A percentile compares a stretch with the other conserved stretches of the same genome.
These are phyloP conservation scores for Glycine latifolia DNA, from an alignment of 306 rosid genomes.

Conservation along the genomic window DNA sequence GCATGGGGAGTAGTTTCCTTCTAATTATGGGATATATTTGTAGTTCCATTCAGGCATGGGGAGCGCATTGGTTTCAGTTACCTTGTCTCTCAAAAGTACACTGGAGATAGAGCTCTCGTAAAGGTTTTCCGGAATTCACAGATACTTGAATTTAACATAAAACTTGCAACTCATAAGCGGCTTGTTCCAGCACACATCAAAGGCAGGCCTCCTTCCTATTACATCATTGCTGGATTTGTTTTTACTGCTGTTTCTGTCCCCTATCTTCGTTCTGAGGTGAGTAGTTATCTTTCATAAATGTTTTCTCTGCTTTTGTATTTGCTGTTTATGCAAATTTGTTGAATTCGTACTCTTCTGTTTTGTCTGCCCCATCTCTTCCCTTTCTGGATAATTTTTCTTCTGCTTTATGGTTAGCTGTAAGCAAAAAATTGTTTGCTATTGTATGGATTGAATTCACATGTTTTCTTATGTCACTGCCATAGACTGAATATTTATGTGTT, in stretches of 20 bases:
- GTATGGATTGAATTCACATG: neutral
- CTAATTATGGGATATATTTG: constrained; percentile 40
- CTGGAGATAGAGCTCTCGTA: constrained; percentile 65
- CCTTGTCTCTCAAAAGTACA: constrained; percentile 74
- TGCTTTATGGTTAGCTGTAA: neutral
- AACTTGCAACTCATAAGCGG: constrained; percentile 73
- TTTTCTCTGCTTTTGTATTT: neutral
- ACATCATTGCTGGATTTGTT: constrained; percentile 87
- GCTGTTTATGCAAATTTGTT: neutral
- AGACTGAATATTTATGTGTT: too few species aligned
- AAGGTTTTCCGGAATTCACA: constrained; percentile 63
- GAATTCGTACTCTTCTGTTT: neutral
- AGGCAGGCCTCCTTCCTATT: constrained; percentile 87
- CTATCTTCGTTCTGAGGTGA: constrained; percentile 88
- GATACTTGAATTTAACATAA: constrained; percentile 63
- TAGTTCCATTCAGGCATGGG: constrained; percentile 89
- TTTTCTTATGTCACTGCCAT: too few species aligned
- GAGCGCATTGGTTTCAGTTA: constrained; percentile 92
- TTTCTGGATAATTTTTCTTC: neutral
- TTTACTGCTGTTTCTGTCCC: constrained; percentile 81
- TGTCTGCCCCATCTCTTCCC: neutral
- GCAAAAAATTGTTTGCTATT: neutral
- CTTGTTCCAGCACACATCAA: constrained; percentile 82
- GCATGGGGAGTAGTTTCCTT: too few species aligned
- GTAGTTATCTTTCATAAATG: constrained; percentile 31